Evolutionary conservation across 495 filamentous ascomycete species (phyloP).

Genomic region (Parachaetomium inaequale): DNA sequence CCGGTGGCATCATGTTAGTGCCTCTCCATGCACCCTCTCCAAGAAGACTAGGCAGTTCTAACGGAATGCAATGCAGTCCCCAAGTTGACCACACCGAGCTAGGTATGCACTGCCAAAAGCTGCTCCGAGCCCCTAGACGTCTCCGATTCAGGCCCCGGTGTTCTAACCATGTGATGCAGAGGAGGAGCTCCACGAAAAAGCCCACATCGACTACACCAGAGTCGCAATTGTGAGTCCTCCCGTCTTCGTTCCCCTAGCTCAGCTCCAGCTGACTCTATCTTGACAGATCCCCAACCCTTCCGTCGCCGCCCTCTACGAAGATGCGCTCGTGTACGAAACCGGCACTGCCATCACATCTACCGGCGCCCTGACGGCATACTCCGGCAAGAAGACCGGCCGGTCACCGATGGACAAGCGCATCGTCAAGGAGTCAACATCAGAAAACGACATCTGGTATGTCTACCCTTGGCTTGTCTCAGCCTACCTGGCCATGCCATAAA

Average conservation of each 20-base stretch:
- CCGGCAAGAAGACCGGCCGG: slow-evolving; percentile 94
- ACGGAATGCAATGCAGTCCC: slow-evolving; percentile 52
- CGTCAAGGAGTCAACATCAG: slow-evolving; percentile 84
- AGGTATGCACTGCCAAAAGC: slow-evolving; percentile 38
- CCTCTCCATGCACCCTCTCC: slow-evolving; percentile 18
- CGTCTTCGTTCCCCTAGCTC: background rate
- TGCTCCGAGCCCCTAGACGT: background rate
- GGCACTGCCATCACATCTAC: slow-evolving; percentile 94
- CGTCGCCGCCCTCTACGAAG: slow-evolving; percentile 94
- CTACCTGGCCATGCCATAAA: background rate
- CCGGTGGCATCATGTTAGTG: slow-evolving; percentile 85
- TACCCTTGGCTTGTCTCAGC: background rate
- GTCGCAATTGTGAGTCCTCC: slow-evolving; percentile 76
- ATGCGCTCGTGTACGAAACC: slow-evolving; percentile 97
- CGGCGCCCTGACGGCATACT: slow-evolving; percentile 94
- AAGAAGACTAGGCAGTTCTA: slow-evolving; percentile 9
- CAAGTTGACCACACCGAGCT: slow-evolving; percentile 87
- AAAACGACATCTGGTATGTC: slow-evolving; percentile 94
- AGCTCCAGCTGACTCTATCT: slow-evolving; percentile 18
- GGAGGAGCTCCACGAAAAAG: slow-evolving; percentile 95
- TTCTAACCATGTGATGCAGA: slow-evolving; percentile 43
- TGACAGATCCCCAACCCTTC: slow-evolving; percentile 78
- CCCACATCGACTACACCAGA: slow-evolving; percentile 98
- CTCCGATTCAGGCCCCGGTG: background rate
- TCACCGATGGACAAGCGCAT: slow-evolving; percentile 96